Conservation (phyloP, 441 rosid species). For the Sinapis alba region DNA sequence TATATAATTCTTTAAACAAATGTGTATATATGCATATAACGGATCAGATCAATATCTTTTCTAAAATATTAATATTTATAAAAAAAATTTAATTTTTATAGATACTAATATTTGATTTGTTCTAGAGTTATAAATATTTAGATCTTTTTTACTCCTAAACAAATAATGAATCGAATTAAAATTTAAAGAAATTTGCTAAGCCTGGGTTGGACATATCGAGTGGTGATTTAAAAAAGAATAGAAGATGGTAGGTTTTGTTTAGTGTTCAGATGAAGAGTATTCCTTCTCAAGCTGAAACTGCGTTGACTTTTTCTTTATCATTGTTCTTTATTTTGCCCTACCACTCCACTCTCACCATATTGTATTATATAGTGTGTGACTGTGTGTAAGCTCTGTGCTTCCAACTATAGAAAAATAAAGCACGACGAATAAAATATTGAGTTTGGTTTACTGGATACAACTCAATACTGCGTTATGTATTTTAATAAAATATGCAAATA, state of each 20-base stretch:
- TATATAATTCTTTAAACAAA: too few species aligned
- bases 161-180: background rate
- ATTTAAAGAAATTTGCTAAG: background rate
- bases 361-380: background rate
- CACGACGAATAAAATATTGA: background rate
- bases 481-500: conserved; percentile 6
- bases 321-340: conserved; percentile 16
- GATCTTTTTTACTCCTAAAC: background rate
- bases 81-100: too few species aligned
- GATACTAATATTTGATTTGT: too few species aligned
- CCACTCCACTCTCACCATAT: conserved; percentile 20
- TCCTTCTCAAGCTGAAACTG: conserved; percentile 8
- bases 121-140: too few species aligned
- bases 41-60: too few species aligned
- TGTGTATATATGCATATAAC: too few species aligned
- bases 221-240: background rate
- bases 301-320: conserved; percentile 20
- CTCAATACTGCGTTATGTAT: conserved; percentile 1
- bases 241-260: background rate
- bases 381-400: conserved; percentile 12
- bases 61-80: too few species aligned
- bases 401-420: conserved; percentile 3
- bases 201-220: background rate
- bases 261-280: background rate
- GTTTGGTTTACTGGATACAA: background rate